Evolutionary conservation across 257 asterid species (phyloP).

Genomic region (Penstemon davidsonii): DNA sequence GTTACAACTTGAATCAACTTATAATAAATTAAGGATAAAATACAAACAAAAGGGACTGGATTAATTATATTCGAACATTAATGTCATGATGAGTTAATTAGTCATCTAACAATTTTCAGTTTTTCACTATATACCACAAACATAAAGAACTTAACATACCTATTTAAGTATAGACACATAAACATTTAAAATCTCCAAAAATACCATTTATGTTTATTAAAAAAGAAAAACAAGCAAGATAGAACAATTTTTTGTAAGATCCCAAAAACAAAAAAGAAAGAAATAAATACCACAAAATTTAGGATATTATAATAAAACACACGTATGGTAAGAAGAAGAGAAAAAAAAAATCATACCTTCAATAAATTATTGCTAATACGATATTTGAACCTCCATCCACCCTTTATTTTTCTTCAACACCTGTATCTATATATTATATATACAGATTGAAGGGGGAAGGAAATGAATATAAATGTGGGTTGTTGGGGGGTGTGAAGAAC

Average conservation of each 20-base stretch:
- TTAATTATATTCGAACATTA: conserved; percentile 1
- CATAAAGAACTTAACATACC: too few relatives aligned
- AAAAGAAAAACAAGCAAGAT: not conserved
- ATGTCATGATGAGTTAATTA: conserved; percentile 4
- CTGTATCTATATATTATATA: conserved; percentile 21
- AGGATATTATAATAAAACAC: not conserved
- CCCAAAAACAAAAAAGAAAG: too few relatives aligned
- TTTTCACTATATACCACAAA: not conserved
- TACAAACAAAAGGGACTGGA: not conserved
- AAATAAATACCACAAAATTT: not conserved
- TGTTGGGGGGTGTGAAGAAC: conserved; percentile 43
- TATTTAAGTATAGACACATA: not conserved
- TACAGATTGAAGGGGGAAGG: not conserved
- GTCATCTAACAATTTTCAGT: not conserved
- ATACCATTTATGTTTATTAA: not conserved
- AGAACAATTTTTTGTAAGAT: not conserved
- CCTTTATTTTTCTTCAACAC: conserved; percentile 18
- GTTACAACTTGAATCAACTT: not conserved
- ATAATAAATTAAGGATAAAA: not conserved
- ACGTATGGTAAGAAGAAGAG: too few relatives aligned
- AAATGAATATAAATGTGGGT: conserved; percentile 25
- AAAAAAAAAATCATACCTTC: conserved; percentile 19
- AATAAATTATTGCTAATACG: not conserved
- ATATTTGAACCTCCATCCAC: conserved; percentile 23
- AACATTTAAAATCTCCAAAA: not conserved